Percentiles rank a stretch among this genome's conserved stretches.
Conservation (phyloP, 345 rosid genomes). For the Psidium guajava region DNA sequence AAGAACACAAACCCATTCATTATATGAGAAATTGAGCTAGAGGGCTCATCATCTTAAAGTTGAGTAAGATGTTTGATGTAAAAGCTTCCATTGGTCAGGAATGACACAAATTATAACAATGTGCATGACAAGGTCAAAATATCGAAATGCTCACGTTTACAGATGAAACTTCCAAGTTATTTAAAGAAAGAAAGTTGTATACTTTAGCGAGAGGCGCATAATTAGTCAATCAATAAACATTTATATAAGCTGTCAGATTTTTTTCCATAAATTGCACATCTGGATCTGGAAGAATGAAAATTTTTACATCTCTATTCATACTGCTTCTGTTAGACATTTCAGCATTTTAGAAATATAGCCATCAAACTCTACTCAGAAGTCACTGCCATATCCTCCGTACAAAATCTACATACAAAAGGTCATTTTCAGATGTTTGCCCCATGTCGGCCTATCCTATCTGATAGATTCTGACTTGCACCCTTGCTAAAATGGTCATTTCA, state of each 20-base stretch:
- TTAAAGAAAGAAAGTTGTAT: not conserved
- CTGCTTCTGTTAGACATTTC: not conserved
- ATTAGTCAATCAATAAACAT: not conserved
- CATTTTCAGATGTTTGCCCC: not conserved
- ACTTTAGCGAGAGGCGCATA: not conserved
- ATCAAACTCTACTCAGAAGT: not conserved
- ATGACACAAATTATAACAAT: not conserved
- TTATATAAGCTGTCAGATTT: not conserved
- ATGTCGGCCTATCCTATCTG: not conserved
- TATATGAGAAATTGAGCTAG: not conserved
- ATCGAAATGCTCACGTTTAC: not conserved
- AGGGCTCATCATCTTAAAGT: not conserved
- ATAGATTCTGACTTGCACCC: not conserved
- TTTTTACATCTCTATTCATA: not conserved
- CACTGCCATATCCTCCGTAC: not conserved
- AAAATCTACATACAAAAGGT: not conserved
- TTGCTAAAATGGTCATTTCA: not conserved
- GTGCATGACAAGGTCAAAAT: not conserved
- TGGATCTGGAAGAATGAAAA: not conserved
- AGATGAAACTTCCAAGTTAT: not conserved
- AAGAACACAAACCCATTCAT: not conserved
- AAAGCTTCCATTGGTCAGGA: not conserved
- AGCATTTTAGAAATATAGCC: not conserved
- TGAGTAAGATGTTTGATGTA: not conserved
- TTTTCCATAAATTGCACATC: not conserved